Evolutionary conservation across 179 eudicot species (phyloP).

Genomic region (Sideroxylon spinosum): DNA sequence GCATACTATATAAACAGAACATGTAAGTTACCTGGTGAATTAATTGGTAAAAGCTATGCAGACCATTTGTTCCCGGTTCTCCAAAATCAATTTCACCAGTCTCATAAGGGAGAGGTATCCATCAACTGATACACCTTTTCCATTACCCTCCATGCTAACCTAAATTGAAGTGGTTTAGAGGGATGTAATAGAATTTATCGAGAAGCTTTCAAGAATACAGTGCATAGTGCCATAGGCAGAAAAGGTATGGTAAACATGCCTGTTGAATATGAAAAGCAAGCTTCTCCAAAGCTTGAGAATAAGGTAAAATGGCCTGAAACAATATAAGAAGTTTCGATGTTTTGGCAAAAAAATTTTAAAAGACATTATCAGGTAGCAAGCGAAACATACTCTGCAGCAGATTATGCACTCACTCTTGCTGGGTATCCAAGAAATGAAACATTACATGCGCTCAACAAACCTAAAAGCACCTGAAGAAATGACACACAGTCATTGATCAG

Average conservation of each 20-base stretch:
- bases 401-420: slow-evolving; percentile 70
- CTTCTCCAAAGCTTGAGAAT: slow-evolving; percentile 94
- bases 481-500: slow-evolving; percentile 14
- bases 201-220: neutral
- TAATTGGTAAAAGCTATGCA: slow-evolving; percentile 97
- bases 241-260: slow-evolving; percentile 35
- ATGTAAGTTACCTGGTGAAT: slow-evolving; percentile 79
- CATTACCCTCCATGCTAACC: slow-evolving; percentile 99
- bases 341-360: neutral
- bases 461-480: slow-evolving; percentile 79
- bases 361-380: neutral
- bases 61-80: slow-evolving; percentile 99
- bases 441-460: slow-evolving; percentile 93
- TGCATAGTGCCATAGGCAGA: neutral
- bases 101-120: slow-evolving; percentile 81
- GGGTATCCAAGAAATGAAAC: slow-evolving; percentile 95
- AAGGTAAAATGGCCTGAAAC: slow-evolving; percentile 89
- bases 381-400: neutral
- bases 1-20: neutral
- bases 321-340: slow-evolving; percentile 1
- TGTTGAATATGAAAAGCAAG: slow-evolving; percentile 98
- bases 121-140: slow-evolving; percentile 92
- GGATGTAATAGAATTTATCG: neutral
- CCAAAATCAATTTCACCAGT: slow-evolving; percentile 99
- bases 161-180: slow-evolving; percentile 22